Base-by-base conservation (phyloP, 1,139 yeast species). In the Waltiozyma solani region DNA sequence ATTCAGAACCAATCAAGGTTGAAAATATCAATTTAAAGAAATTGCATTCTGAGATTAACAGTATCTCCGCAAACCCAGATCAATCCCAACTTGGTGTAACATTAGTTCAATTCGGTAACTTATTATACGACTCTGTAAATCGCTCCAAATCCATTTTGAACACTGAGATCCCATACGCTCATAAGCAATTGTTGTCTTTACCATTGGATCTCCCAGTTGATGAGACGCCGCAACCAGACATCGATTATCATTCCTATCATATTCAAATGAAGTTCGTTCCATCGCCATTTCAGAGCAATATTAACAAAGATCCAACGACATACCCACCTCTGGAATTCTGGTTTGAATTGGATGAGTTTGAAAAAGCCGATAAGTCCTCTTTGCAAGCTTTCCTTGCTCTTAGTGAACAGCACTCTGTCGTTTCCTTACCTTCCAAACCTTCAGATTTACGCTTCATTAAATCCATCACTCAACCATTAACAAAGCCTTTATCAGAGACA, bases 241-340 rank as follows among this genome's bases (percentile, higher is more conserved):
- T 34, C 3, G 69, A 66, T 42, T 67, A 71, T 8, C 72, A 66
- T 40, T 55, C 59, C 10, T 68, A 67, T 45, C 59, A 58, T 35
- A 61, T 71, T 9, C 79, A 75, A 53, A 46, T 76, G 41, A 66
- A 63, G 44, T 71, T 73, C 43, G 51, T 63, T 6, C 80, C 82
- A 1, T 60, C 71, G 1, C 63, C 71, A 12, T 61, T 54, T 47
- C 52, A 46, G 37, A 52, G 47, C 33, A 48, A 46, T 13, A 39
- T 46, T 37, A 52, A 48, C 34, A 49, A 46, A 13, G 39, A 48
- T 22, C 45, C 43, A 15, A 46, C 48, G 21, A 56, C 59, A 36
- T 65, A 62, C 37, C 80, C 81, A 4, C 77, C 79, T 2, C 53
- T 76, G 17, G 80, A 75, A 49, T 56, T 76, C 32, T 72, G 79